Evolutionary conservation across 2,329 filamentous ascomycete genomes (phyloP).

Genomic region (Sporothrix luriei): DNA sequence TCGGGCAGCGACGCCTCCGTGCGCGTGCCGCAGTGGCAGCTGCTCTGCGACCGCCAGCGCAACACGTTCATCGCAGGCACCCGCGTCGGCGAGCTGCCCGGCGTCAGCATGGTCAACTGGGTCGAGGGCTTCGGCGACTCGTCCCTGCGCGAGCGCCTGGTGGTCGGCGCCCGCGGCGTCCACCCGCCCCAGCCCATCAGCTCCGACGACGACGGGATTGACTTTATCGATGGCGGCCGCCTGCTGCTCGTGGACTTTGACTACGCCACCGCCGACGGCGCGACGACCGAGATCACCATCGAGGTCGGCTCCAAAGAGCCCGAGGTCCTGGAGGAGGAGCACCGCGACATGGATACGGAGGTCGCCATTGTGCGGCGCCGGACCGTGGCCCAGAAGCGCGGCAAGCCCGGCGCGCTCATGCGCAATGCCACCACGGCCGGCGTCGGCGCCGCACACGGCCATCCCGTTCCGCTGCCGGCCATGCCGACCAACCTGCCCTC

Average conservation of each 20-base stretch:
- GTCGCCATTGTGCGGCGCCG: conserved; percentile 76
- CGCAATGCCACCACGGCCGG: conserved; percentile 53
- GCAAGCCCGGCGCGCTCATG: conserved; percentile 52
- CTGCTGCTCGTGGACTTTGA: conserved; percentile 75
- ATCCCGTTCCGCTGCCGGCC: background rate
- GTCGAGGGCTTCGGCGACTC: conserved; percentile 59
- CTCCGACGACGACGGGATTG: conserved; percentile 67
- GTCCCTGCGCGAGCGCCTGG: conserved; percentile 58
- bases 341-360: conserved; percentile 72
- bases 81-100: conserved; percentile 65
- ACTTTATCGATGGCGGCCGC: conserved; percentile 77
- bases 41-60: conserved; percentile 66
- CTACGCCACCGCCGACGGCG: conserved; percentile 60
- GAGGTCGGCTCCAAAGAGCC: conserved; percentile 73
- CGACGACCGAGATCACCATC: conserved; percentile 62
- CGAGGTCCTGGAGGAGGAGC: conserved; percentile 71
- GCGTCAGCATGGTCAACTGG: conserved; percentile 71
- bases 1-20: conserved; percentile 40
- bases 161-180: conserved; percentile 73
- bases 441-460: background rate
- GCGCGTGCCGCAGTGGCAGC: conserved; percentile 66
- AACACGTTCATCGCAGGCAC: conserved; percentile 71
- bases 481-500: background rate
- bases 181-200: conserved; percentile 58
- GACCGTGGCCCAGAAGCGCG: conserved; percentile 67